Base-by-base conservation (phyloP, 1,284 basidiomycete genomes). In the Cronartium quercuum region DNA sequence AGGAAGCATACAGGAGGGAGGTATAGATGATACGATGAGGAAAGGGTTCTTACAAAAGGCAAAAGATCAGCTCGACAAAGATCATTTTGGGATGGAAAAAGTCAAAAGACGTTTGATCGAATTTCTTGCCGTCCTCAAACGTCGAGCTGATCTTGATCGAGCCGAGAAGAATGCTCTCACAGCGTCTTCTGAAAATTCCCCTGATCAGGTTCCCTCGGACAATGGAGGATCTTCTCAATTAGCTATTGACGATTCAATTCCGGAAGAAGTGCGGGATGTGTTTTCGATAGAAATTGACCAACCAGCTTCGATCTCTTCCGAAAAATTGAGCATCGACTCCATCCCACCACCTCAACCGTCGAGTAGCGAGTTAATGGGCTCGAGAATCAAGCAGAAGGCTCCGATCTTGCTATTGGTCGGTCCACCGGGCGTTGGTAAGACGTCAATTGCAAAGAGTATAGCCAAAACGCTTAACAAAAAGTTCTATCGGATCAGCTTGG, bases 401-500 rank as follows among this genome's bases (percentile, higher is more conserved):
- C 92, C 92, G 0, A 94, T 94, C 76, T 83, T 94, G 18, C 81
- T 94, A 86, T 89, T 84, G 75, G 87, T 83, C 51, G 77, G 78
- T 18, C 81, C 81, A 13, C 91, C 91, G 0, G 91, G 91, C 7
- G 89, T 88, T 0, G 91, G 91, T 18, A 92, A 92, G 82, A 92
- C 91, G 0, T 91, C 89, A 0, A 86, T 92, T 0, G 90, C 79
- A n/a, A 76, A 79, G 34, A 81, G 80, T 37, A 79, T 83, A 15
- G 82, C 83, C 35, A 81, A 93, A 34, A 91, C 91, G 9, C 89
- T 90, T 70, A 90, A 90, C 2, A 90, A 92, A 0, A 91, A 85
- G 12, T 80, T 80, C 71, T 77, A 78, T 44, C 76, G 69, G 66
- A 67, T 51, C 71, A 18, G 71, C 57, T 74, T 74, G 61, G 15